Base-by-base conservation (phyloP, 768 basidiomycete species). In the Cubamyces sp. region DNA sequence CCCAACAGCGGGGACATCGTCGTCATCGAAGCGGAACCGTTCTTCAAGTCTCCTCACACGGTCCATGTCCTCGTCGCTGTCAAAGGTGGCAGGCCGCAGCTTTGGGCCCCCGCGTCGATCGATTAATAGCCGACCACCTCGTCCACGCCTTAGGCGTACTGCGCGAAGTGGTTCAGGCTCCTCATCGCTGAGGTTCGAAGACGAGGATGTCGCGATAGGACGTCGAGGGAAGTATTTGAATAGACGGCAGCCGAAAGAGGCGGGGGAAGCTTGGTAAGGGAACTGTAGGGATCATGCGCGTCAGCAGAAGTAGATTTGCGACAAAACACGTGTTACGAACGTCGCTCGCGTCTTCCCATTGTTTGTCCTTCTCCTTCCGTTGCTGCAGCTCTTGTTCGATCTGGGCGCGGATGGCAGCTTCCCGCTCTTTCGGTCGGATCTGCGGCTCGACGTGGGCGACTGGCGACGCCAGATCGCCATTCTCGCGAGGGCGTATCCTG, bases 341-440 rank as follows among this genome's bases (percentile, higher is more conserved):
- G 74, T 97, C 95, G 65, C 92, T 81, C 54, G 81, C 79, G 70
- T 98, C 95, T 67, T 96, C 95, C 88, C 93, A 96, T 52, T 86
- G 82, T 51, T 87, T 82, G 68, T 95, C 91, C 50, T 80, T 74
- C 51, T 94, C 90, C 71, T 87, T 89, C 72, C 88, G 65, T 40
- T 65, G 78, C 25, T 73, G 77, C 70, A 89, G 74, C 47, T 83
- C 79, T n/a, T 79, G 78, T 69, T 88, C 91, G 71, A 90, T 82
- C 70, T 82, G 81, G 48, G 79, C 80, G 59, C 78, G 81, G 64
- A 94, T 88, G 12, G 79, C 75, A 1, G 78, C 78, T 50, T 82
- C 76, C 28, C 92, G 86, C 61, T 92, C 89, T 72, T 79, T 86
- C 0, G 91, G 91, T 3, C 82, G 81, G 16, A 90, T 79, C 3